Evolutionary conservation across 2,329 filamentous ascomycete species (phyloP).

Genomic region (Cladosporium colombiae): DNA sequence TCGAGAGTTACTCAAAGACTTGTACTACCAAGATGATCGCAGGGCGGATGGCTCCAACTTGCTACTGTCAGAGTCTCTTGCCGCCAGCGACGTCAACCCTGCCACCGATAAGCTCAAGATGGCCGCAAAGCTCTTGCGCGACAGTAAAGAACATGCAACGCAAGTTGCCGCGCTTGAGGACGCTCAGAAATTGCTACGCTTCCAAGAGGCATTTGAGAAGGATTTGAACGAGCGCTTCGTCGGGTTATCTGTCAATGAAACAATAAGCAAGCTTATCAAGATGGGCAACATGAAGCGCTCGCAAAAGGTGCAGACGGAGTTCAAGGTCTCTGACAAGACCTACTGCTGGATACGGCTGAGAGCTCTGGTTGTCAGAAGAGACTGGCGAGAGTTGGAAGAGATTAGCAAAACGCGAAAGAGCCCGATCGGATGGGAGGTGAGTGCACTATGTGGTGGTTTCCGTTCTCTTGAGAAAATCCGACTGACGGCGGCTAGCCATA

Average conservation of each 20-base stretch:
- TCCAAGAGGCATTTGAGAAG: conserved; percentile 83
- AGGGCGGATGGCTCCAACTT: conserved; percentile 85
- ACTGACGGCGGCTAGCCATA: conserved; percentile 65
- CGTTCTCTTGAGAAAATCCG: conserved; percentile 11
- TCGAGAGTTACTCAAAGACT: conserved; percentile 80
- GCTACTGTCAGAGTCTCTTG: conserved; percentile 79
- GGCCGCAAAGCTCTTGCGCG: conserved; percentile 77
- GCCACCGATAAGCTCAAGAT: conserved; percentile 85
- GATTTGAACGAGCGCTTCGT: conserved; percentile 71
- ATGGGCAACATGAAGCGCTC: conserved; percentile 81
- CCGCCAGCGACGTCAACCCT: conserved; percentile 67
- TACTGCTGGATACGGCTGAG: conserved; percentile 85
- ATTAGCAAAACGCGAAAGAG: conserved; percentile 75
- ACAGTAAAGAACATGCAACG: conserved; percentile 76
- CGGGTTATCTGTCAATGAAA: conserved; percentile 86
- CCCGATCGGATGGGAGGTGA: conserved; percentile 93
- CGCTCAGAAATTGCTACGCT: conserved; percentile 73
- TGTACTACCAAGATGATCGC: conserved; percentile 97
- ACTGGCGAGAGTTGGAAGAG: conserved; percentile 92
- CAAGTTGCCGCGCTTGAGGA: conserved; percentile 78
- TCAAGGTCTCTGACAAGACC: conserved; percentile 88
- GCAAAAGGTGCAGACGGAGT: conserved; percentile 85
- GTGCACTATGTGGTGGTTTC: conserved; percentile 34
- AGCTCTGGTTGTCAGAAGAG: conserved; percentile 83
- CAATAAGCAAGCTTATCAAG: conserved; percentile 82